Percentiles rank a stretch among this genome's conserved stretches.
Conservation (phyloP, 225 moss, liverwort and hornwort genomes). For the Pleurozium schreberi region DNA sequence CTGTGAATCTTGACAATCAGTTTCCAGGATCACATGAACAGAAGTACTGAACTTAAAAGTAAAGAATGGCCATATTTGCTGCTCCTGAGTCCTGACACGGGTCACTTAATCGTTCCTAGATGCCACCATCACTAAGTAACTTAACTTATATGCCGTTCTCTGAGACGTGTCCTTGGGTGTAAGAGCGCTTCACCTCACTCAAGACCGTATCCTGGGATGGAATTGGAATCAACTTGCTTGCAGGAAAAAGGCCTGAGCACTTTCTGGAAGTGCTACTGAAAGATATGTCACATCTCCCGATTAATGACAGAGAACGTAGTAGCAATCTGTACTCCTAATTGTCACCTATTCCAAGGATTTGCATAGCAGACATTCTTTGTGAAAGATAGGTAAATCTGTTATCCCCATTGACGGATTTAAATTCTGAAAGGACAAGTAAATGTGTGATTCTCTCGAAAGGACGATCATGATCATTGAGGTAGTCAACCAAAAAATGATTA, state of each 20-base stretch:
- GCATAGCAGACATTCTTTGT: not conserved
- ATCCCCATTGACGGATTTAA: not conserved
- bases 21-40: conserved; percentile 8
- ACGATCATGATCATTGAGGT: not conserved
- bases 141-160: not conserved
- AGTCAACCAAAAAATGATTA: not conserved
- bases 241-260: not conserved
- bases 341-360: not conserved
- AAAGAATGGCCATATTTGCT: conserved; percentile 2
- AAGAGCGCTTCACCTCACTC: not conserved
- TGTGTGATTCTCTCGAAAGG: no score
- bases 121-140: not conserved
- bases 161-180: not conserved
- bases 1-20: conserved; percentile 1
- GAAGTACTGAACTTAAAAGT: not conserved
- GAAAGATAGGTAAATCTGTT: not conserved
- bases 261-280: not conserved
- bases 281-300: not conserved
- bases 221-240: not conserved
- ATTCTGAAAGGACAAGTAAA: not conserved
- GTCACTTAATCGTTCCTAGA: not conserved
- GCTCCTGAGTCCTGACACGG: conserved; percentile 11
- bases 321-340: not conserved
- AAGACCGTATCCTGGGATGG: not conserved
- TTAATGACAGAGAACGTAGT: not conserved